Evolutionary conservation across 805 yeast genomes (phyloP).

Genomic region (Kodamaea sagamina): DNA sequence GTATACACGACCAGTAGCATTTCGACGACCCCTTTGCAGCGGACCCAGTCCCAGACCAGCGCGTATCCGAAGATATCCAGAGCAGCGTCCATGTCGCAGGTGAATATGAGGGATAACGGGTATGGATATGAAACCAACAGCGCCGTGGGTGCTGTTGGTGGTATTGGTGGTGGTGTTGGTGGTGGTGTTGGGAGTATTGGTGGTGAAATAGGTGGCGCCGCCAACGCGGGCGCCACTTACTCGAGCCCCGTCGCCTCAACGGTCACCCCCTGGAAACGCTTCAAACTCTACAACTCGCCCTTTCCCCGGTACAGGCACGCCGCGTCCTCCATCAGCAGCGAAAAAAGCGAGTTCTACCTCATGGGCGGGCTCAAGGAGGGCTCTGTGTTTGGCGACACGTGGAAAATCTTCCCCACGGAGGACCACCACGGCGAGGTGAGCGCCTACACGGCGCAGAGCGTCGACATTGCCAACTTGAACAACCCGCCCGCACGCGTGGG

Average conservation of each 20-base stretch:
- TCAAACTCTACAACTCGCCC: constrained; percentile 71
- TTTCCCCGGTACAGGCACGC: constrained; percentile 96
- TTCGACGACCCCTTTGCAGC: constrained; percentile 7
- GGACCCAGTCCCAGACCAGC: not conserved
- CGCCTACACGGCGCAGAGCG: constrained; percentile 32
- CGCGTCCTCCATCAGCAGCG: constrained; percentile 72
- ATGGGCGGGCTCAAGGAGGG: constrained; percentile 96
- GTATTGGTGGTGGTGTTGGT: too few relatives aligned
- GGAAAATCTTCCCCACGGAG: constrained; percentile 70
- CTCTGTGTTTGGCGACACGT: constrained; percentile 91
- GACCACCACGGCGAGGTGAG: constrained; percentile 23
- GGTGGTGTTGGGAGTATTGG: too few relatives aligned
- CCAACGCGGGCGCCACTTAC: constrained; percentile 11
- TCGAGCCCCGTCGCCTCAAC: constrained; percentile 6
- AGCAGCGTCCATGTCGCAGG: constrained; percentile 11
- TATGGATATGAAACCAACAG: too few relatives aligned
- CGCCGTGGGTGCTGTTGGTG: too few relatives aligned
- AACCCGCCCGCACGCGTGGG: constrained; percentile 97
- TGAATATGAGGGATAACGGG: constrained; percentile 16
- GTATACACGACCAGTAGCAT: constrained; percentile 13
- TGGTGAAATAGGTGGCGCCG: constrained; percentile 4
- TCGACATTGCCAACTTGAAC: constrained; percentile 60
- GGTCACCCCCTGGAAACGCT: constrained; percentile 61
- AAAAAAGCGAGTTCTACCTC: constrained; percentile 76
- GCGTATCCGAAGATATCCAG: constrained; percentile 10